Evolutionary conservation across 2,329 filamentous ascomycete genomes (phyloP), one percentile per base, ranked within the genome.

Genomic region (Colletotrichum sp.): DNA sequence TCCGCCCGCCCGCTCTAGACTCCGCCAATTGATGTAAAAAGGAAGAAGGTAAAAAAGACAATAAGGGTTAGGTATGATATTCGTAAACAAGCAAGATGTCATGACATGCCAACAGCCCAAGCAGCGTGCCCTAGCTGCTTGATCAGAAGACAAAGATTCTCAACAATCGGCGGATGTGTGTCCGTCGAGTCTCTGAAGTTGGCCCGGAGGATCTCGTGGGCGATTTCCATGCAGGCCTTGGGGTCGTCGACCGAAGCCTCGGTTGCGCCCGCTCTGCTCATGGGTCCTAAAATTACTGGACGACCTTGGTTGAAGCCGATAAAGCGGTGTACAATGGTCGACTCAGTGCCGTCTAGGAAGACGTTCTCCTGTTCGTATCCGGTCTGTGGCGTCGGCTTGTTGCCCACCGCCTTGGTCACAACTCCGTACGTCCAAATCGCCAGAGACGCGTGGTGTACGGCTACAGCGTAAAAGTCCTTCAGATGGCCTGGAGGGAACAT

Each of bases 381-480:
- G 27, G 81, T 81, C 67, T 77, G 80, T 34, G 78, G 80, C 44
- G 81, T 66, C 25, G 77, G 71, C 72, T 80, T 77, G 79, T 82
- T 80, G 16, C 74, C 44, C 80, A 81, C 87, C 77, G 81, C 87
- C 77, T 85, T 83, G 25, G 85, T 87, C 8, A 93, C 86, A 1
- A 94, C 90, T 1, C 93, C 92, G 78, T 93, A 94, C 0, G 90
- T 90, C 94, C 94, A 95, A 55, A 95, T 85, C 1, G 91, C 90
- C 6, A 95, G 85, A 15, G 90, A 88, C 6, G 92, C 93, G 80
- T 95, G 93, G 80, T 94, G 94, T 1, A 94, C 88, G 0, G 90
- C 91, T 8, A 95, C 90, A 0, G 93, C 92, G 77, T 91, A 90
- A 81, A 95, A 94, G 77, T 93, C 91, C 59, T 91, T 90, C 5